phyloP scores from a whole-genome alignment of 108 stramenopile genomes.

The Cyclostephanos tholiformis region DNA sequence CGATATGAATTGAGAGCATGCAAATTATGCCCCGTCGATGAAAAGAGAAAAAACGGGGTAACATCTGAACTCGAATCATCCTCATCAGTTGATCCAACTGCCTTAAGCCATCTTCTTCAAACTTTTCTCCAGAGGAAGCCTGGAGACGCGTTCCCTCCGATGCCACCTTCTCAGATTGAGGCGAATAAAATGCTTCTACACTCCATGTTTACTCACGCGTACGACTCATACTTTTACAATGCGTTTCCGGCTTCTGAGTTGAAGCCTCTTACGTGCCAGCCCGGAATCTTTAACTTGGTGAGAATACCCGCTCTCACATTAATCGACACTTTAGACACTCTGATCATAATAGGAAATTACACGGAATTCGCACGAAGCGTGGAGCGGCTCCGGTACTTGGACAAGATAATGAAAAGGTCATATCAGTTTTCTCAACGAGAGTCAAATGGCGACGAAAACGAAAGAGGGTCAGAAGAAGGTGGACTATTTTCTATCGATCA shows the following conservation, averaged over 20 bases:
- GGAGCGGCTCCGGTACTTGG: constrained; percentile 70
- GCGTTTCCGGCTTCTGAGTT: constrained; percentile 90
- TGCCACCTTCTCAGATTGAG: constrained; percentile 61
- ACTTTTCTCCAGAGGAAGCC: constrained; percentile 23
- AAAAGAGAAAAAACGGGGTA: neutral
- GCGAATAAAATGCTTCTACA: constrained; percentile 59
- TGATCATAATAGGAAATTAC: constrained; percentile 83
- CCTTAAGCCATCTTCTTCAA: constrained; percentile 31
- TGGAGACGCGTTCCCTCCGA: constrained; percentile 49
- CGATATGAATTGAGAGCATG: constrained; percentile 32
- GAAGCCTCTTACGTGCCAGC: constrained; percentile 75
- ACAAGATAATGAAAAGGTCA: constrained; percentile 44
- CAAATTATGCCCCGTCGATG: constrained; percentile 17
- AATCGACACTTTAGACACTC: constrained; percentile 91
- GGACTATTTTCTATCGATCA: constrained; percentile 75
- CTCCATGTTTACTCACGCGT: constrained; percentile 85
- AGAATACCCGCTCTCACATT: constrained; percentile 83
- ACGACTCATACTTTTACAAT: constrained; percentile 89
- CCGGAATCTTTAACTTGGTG: constrained; percentile 82
- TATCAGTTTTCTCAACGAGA: constrained; percentile 10
- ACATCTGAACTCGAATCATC: neutral
- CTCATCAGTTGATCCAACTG: constrained; percentile 29
- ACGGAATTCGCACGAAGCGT: constrained; percentile 92
- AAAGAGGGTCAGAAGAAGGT: constrained; percentile 37
- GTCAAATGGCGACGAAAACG: constrained; percentile 8